Evolutionary conservation across 2,329 filamentous ascomycete genomes (phyloP).

Genomic region (Aspergillus glaucus): DNA sequence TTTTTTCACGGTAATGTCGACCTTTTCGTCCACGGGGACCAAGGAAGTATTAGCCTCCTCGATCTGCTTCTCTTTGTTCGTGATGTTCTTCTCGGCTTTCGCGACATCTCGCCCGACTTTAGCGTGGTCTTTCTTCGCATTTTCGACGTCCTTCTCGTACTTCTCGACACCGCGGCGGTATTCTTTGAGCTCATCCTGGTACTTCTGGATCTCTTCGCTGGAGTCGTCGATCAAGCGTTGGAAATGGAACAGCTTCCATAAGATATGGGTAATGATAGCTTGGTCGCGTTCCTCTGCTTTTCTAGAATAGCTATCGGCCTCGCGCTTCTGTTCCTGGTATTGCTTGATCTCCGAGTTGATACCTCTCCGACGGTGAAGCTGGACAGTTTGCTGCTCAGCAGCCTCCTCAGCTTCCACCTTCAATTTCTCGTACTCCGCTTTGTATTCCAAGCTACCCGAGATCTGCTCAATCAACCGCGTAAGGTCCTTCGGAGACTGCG

Average conservation of each 20-base stretch:
- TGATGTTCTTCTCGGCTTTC: slow-evolving; percentile 80
- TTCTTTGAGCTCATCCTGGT: slow-evolving; percentile 92
- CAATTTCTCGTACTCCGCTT: slow-evolving; percentile 86
- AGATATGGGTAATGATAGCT: slow-evolving; percentile 83
- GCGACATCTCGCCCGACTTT: slow-evolving; percentile 68
- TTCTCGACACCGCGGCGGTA: slow-evolving; percentile 80
- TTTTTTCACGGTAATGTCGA: slow-evolving; percentile 68
- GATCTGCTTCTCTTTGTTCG: slow-evolving; percentile 75
- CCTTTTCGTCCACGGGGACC: slow-evolving; percentile 87
- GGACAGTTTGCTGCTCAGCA: slow-evolving; percentile 79
- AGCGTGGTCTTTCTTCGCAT: slow-evolving; percentile 76
- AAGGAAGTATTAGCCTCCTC: slow-evolving; percentile 80
- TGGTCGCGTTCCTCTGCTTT: slow-evolving; percentile 87
- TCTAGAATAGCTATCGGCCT: slow-evolving; percentile 86
- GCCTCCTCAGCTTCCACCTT: slow-evolving; percentile 81
- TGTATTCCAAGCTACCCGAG: slow-evolving; percentile 90
- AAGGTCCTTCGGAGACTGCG: slow-evolving; percentile 87
- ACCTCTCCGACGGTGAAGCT: slow-evolving; percentile 79
- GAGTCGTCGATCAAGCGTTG: slow-evolving; percentile 91
- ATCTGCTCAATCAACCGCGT: slow-evolving; percentile 96
- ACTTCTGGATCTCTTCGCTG: slow-evolving; percentile 79
- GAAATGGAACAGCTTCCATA: slow-evolving; percentile 96
- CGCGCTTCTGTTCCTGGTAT: slow-evolving; percentile 92
- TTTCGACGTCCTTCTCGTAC: slow-evolving; percentile 72
- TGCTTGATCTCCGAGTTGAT: slow-evolving; percentile 98